Percentiles rank a stretch among this genome's conserved stretches.
phyloP scores from a whole-genome alignment of 2,329 filamentous ascomycete genomes.

The Phialemoniopsis sp. region DNA sequence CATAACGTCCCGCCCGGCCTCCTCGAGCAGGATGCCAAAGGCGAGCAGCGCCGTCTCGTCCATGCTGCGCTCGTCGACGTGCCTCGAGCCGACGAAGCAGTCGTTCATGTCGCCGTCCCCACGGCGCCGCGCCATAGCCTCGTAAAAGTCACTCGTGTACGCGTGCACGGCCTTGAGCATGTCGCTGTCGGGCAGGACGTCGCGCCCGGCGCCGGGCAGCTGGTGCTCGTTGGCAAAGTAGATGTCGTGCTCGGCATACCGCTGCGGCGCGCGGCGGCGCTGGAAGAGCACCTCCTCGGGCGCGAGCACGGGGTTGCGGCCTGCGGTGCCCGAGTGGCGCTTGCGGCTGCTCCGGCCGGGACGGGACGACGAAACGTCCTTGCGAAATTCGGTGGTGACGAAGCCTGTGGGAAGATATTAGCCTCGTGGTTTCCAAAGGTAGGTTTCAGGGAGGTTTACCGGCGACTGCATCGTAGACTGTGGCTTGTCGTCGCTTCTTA shows the following conservation, averaged over 20 bases:
- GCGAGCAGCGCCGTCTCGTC: constrained; percentile 76
- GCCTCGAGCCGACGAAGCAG: constrained; percentile 15
- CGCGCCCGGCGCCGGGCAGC: constrained; percentile 39
- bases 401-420: constrained; percentile 19
- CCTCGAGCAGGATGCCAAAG: constrained; percentile 71
- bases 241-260: constrained; percentile 67
- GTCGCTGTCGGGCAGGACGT: constrained; percentile 61
- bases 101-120: background rate
- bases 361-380: constrained; percentile 1
- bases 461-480: constrained; percentile 70
- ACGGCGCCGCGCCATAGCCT: constrained; percentile 20
- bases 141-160: constrained; percentile 66
- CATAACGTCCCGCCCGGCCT: constrained; percentile 56
- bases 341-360: constrained; percentile 7
- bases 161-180: constrained; percentile 65
- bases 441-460: constrained; percentile 38
- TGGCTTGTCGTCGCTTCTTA: constrained; percentile 36
- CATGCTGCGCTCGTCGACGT: constrained; percentile 57
- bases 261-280: constrained; percentile 56
- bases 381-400: constrained; percentile 24
- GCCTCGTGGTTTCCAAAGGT: background rate
- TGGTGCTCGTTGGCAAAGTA: constrained; percentile 62
- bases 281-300: constrained; percentile 72
- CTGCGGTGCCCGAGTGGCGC: constrained; percentile 8
- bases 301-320: constrained; percentile 37